These are phyloP conservation scores for Hirsutella thompsonii DNA, from an alignment of 2,329 filamentous ascomycete genomes.

Conservation along the genomic window DNA sequence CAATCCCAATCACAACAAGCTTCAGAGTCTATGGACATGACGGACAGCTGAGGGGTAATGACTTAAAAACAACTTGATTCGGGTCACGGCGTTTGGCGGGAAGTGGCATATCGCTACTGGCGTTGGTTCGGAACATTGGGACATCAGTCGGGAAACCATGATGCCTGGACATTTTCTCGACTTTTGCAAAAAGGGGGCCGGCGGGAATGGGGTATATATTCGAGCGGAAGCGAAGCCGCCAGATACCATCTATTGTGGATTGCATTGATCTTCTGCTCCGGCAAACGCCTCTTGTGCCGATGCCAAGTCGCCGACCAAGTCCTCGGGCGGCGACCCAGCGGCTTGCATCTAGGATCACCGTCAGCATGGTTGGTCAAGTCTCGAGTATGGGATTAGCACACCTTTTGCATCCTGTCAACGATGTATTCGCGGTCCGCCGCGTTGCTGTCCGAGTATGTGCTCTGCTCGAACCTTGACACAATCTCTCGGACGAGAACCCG, in stretches of 20 bases:
- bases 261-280: conserved; percentile 47
- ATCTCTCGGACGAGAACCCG: conserved; percentile 72
- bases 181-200: neutral
- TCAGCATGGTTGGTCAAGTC: no score
- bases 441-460: conserved; percentile 71
- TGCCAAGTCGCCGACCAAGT: conserved; percentile 82
- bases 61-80: neutral
- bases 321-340: conserved; percentile 76
- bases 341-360: conserved; percentile 99
- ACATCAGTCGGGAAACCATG: conserved; percentile 3
- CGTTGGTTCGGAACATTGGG: neutral
- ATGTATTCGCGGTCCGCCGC: conserved; percentile 77
- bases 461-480: conserved; percentile 75
- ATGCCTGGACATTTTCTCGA: conserved; percentile 1
- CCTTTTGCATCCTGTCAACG: conserved; percentile 96
- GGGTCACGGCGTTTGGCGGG: conserved; percentile 7
- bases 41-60: neutral
- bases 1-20: conserved; percentile 6
- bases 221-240: neutral
- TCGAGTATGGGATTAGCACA: conserved; percentile 24
- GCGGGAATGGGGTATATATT: neutral
- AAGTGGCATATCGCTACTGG: neutral
- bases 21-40: conserved; percentile 33
- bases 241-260: conserved; percentile 37
- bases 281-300: conserved; percentile 63